Conservation (phyloP, 345 rosid species). For the Physaria fendleri region DNA sequence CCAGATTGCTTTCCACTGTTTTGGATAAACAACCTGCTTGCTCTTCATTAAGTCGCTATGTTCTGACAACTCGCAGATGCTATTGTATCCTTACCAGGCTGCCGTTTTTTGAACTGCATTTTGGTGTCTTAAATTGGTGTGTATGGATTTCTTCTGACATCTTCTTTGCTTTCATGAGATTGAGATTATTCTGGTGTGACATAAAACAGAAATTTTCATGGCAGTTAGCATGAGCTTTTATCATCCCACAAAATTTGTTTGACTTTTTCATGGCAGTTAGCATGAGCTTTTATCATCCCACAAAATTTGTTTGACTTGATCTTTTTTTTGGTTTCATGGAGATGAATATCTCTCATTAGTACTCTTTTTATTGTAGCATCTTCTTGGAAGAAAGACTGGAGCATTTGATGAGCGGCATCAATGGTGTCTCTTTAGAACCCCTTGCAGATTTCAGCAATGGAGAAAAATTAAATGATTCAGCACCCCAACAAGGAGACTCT, state of each 20-base stretch:
- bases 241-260: background rate
- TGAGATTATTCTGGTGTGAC: background rate
- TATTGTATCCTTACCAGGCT: constrained; percentile 93
- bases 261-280: background rate
- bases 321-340: too few species aligned
- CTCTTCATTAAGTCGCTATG: constrained; percentile 60
- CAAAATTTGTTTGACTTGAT: background rate
- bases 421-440: constrained; percentile 45
- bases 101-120: constrained; percentile 91
- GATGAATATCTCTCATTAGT: constrained; percentile 16
- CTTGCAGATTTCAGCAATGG: constrained; percentile 27
- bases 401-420: constrained; percentile 56
- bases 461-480: constrained; percentile 30
- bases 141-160: background rate
- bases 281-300: background rate
- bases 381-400: constrained; percentile 90
- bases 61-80: constrained; percentile 86
- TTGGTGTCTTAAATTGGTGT: constrained; percentile 79
- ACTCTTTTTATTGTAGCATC: constrained; percentile 46
- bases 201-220: background rate
- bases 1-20: constrained; percentile 83
- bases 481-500: constrained; percentile 23
- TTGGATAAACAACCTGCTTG: constrained; percentile 53
- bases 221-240: background rate
- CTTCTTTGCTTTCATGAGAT: background rate